A percentile compares a stretch with the other conserved stretches of the same genome.
These are phyloP conservation scores for Tricholoma sp. DNA, from an alignment of 768 basidiomycete species.

Conservation along the genomic window DNA sequence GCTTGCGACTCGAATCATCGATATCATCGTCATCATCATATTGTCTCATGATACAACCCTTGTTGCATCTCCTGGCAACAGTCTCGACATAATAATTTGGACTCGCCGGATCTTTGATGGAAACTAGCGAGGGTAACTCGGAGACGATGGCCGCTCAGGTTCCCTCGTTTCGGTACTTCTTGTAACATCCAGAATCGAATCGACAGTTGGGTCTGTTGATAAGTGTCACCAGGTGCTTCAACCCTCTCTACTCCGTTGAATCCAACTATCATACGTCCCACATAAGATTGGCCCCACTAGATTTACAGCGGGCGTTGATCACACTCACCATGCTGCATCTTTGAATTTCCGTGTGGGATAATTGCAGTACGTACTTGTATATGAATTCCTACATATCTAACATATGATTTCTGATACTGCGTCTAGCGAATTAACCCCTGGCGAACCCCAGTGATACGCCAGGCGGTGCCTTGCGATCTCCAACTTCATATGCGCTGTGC, in stretches of 20 bases:
- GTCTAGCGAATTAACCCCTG: not conserved
- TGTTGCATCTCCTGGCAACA: not conserved
- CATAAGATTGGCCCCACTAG: not conserved
- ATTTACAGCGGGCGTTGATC: not conserved
- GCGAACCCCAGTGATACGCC: not conserved
- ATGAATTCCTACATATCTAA: not conserved
- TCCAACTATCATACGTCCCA: not conserved
- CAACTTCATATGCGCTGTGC: not conserved
- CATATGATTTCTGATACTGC: conserved; percentile 4
- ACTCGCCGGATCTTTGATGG: conserved; percentile 1
- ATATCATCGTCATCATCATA: too few species aligned
- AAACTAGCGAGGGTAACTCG: not conserved
- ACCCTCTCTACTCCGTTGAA: not conserved
- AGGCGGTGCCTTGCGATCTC: conserved; percentile 6
- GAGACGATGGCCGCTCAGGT: too few species aligned
- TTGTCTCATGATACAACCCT: too few species aligned
- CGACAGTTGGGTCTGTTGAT: not conserved
- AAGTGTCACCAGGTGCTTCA: not conserved
- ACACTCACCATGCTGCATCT: not conserved
- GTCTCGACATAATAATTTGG: not conserved
- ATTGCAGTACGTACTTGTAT: not conserved
- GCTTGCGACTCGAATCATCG: too few species aligned
- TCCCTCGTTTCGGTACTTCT: too few species aligned
- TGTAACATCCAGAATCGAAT: not conserved
- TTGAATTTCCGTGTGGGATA: not conserved